Base-by-base conservation (phyloP, 2,329 filamentous ascomycete species). In the Coniochaeta hoffmannii region DNA sequence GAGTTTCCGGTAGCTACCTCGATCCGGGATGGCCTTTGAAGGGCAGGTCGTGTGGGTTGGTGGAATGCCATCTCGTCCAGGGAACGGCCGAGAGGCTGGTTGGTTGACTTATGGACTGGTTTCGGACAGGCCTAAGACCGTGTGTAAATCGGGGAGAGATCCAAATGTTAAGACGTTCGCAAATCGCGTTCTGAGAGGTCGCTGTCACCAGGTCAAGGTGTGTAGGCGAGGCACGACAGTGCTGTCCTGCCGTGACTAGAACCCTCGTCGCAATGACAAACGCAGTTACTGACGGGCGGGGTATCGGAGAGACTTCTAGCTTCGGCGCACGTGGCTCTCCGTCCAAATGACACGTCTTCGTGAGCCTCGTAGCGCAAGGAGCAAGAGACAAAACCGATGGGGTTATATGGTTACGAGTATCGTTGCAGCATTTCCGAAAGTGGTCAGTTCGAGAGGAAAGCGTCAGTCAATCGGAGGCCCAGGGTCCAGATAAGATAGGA, bases 11-110 rank as follows among this genome's bases (percentile, higher is more conserved):
- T 68, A 53, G 70, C 68, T 2, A 72, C 64, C 32, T 71, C 58
- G 56, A 65, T 65, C 28, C 73, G 76, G 50, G 71, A 72, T 57
- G 73, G 70, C 59, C 80, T 76, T 62, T 79, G 80, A 24, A 75
- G 69, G 30, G 75, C 68, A 62, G 79, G 79, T 57, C 78, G 75
- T 35, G 80, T 78, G 49, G 81, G 76, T 63, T 85, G 82, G 59
- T 82, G 82, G 63, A 86, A 85, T 17, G 64, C 64, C 64, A 66
- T 59, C 8, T 46, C 14, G 41, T 46, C 7, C 9, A 7, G 11
- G 11, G 12, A 15, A 6, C 15, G 19, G 24, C 10, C 6, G 11
- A 11, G 12, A n/a, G 41, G 30, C 30, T 7, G 30, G n/a, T n/a
- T n/a, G n/a, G n/a, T n/a, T n/a, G n/a, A n/a, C n/a, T n/a, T n/a